Evolutionary conservation across 495 filamentous ascomycete genomes (phyloP).

Genomic region (Lasiosphaeris hirsuta): DNA sequence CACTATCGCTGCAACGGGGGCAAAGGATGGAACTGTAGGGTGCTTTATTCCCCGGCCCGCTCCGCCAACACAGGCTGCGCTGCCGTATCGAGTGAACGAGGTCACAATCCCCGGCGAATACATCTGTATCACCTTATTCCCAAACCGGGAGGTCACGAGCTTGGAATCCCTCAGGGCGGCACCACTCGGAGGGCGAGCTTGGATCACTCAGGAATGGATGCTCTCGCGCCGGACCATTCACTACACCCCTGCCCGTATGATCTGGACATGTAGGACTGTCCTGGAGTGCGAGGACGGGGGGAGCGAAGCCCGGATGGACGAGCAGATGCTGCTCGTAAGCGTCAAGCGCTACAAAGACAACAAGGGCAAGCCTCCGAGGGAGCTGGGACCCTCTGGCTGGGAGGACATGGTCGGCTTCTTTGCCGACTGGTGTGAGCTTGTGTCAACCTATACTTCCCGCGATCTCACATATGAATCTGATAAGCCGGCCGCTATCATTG

Average conservation of each 20-base stretch:
- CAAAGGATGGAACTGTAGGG: neutral
- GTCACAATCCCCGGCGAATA: neutral
- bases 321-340: neutral
- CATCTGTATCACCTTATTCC: neutral
- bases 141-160: neutral
- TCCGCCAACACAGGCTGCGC: neutral
- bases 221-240: constrained; percentile 4
- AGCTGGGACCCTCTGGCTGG: neutral
- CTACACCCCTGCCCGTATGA: neutral
- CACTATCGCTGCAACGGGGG: constrained; percentile 12
- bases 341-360: neutral
- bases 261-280: neutral
- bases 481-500: neutral
- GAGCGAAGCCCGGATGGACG: neutral
- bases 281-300: constrained; percentile 3
- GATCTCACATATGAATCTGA: constrained; percentile 2
- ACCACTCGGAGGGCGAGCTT: constrained; percentile 1
- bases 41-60: constrained; percentile 2
- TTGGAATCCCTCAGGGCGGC: neutral
- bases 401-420: neutral
- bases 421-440: neutral
- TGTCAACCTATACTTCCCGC: neutral
- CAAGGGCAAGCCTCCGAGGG: neutral
- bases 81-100: neutral
- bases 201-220: constrained; percentile 10